Evolutionary conservation across 352 stramenopile genomes (phyloP), one percentile per base, ranked within the genome.

Genomic region (Lagenidium giganteum): DNA sequence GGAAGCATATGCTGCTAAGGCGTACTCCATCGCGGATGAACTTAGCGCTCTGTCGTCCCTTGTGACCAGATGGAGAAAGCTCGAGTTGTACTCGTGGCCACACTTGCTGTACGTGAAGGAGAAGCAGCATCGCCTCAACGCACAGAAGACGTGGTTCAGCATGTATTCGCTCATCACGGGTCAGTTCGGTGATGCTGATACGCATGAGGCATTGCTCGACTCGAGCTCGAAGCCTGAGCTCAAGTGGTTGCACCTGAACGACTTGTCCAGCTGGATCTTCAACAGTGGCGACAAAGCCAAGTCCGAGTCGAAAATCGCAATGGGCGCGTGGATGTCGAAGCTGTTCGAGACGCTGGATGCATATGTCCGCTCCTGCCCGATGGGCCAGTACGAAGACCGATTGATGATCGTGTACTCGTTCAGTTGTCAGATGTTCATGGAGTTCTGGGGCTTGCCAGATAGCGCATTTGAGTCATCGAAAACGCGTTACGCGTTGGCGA

Each of bases 1-100:
- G 96, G 95, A 99, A 44, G 89, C 95, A 42, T 94, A 98, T 55
- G 91, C 95, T 16, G 93, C 92, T 27, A 61, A 75, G 6, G 63
- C 86, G 5, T 94, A 97, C 27, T 84, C 86, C 35, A 77, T 99
- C 20, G 76, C 82, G 12, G 73, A 81, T 18, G 68, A 97, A 48
- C 75, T 99, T 4, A 42, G 61, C 17, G 68, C 90, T 33, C 70
- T 99, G 4, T 96, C 86, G 26, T 59, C 69, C 4, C 64, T 99
- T 5, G 95, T 99, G 6, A 91, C 94, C 25, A 73, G 82, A 13
- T 99, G 96, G 96, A 76, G 97, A 40, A 97, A 97, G 39, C 61
- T 99, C 5, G 96, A 99, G 63, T 66, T 99, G 8, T 82, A 97
- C 39, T 97, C 86, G 50, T 99, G 96, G 96, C 80, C 83, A 2